phyloP scores from a whole-genome alignment of 768 basidiomycete species.

The Vararia minispora region DNA sequence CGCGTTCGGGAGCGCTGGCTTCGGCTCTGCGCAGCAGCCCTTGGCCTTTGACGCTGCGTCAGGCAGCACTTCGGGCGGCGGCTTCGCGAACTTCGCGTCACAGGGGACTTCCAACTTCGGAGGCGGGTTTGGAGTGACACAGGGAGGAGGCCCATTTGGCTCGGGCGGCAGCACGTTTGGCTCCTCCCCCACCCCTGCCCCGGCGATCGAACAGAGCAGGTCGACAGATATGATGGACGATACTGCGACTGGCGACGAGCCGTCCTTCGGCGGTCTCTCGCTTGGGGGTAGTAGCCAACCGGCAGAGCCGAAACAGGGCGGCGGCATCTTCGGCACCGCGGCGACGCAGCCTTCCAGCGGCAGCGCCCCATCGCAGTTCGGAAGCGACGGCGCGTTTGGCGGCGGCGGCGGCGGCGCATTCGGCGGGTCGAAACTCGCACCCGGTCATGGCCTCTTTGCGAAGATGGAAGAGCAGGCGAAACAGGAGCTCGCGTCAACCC shows the following conservation, averaged over 20 bases:
- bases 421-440: conserved; percentile 14
- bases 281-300: conserved; percentile 13
- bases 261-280: conserved; percentile 18
- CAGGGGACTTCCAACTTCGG: conserved; percentile 16
- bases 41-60: conserved; percentile 7
- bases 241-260: conserved; percentile 13
- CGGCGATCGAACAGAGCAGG: no score
- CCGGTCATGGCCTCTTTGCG: conserved; percentile 22
- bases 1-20: no score
- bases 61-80: conserved; percentile 7
- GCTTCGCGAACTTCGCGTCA: conserved; percentile 17
- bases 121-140: conserved; percentile 9
- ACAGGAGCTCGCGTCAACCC: conserved; percentile 7
- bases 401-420: conserved; percentile 9
- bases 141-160: conserved; percentile 4
- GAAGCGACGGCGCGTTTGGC: no score
- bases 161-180: background rate
- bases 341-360: conserved; percentile 5
- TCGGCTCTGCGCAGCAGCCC: no score
- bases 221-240: conserved; percentile 9
- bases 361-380: conserved; percentile 7
- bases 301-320: conserved; percentile 9
- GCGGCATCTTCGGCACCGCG: conserved; percentile 19
- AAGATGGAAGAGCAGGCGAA: conserved; percentile 8
- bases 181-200: conserved; percentile 7